phyloP scores from a whole-genome alignment of 352 stramenopile genomes.

The Phytophthora citricola region DNA sequence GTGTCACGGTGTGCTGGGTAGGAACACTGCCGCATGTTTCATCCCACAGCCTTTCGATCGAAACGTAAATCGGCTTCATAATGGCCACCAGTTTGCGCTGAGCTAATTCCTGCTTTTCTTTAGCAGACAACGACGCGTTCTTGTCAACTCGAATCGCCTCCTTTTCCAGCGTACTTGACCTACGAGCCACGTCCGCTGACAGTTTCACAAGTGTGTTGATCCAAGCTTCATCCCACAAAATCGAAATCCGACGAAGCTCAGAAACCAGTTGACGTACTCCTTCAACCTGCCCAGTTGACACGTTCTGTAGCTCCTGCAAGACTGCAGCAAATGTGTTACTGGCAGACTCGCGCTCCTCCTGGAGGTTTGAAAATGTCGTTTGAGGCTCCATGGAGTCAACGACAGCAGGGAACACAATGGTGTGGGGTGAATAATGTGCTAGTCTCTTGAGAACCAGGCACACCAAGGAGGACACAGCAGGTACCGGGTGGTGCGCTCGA shows the following conservation, averaged over 20 bases:
- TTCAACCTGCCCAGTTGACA: slow-evolving; percentile 52
- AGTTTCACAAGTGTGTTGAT: slow-evolving; percentile 75
- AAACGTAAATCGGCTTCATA: slow-evolving; percentile 83
- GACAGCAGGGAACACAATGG: slow-evolving; percentile 80
- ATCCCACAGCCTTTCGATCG: slow-evolving; percentile 64
- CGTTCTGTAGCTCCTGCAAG: slow-evolving; percentile 47
- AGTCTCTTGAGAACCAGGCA: slow-evolving; percentile 70
- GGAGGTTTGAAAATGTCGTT: slow-evolving; percentile 1
- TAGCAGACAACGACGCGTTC: slow-evolving; percentile 65
- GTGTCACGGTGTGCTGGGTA: slow-evolving; percentile 47
- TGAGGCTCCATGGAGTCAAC: slow-evolving; percentile 57
- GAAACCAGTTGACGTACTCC: slow-evolving; percentile 69
- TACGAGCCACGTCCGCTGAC: slow-evolving; percentile 69
- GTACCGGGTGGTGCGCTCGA: slow-evolving; percentile 62
- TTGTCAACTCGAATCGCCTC: slow-evolving; percentile 73
- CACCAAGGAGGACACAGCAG: slow-evolving; percentile 57
- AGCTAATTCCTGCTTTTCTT: slow-evolving; percentile 72
- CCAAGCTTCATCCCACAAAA: slow-evolving; percentile 89
- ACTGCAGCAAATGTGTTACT: slow-evolving; percentile 46
- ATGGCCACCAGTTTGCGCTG: slow-evolving; percentile 81
- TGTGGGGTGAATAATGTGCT: slow-evolving; percentile 61
- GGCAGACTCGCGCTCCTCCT: slow-evolving; percentile 9
- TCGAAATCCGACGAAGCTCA: slow-evolving; percentile 78
- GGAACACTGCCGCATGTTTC: slow-evolving; percentile 61
- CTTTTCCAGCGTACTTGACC: slow-evolving; percentile 77